Evolutionary conservation across 192 early-diverging fungal species (phyloP), one percentile per base, ranked within the genome.

Genomic region (Chytriomyces sp.): DNA sequence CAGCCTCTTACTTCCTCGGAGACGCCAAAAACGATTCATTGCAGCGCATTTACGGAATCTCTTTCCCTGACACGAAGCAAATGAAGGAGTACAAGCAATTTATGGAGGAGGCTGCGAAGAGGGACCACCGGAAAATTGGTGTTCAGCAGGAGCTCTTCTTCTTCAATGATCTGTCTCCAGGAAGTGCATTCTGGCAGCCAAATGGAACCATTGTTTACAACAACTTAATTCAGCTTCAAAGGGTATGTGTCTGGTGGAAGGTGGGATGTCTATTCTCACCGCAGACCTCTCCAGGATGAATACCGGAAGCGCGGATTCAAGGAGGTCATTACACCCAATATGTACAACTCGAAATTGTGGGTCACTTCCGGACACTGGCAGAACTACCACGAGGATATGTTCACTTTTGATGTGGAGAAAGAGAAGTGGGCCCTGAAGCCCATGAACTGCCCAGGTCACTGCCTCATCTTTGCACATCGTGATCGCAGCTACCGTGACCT

Each of bases 381-480:
- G 34, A 96, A 99, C 85, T 99, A 99, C 86, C 72, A 80, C 84
- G 97, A 98, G 60, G 90, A 96, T 82, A 99, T 99, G 97, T 99
- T 99, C 80, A 78, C 62, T 8, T 87, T 99, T 36, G 90, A 93
- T 39, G 89, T 99, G 55, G 97, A 99, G 71, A 99, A 99, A 87
- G 96, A 98, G 78, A 84, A 91, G 74, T 99, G 92, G 84, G 96
- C 92, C 4, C 86, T 99, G 56, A 99, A 99, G 89, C 97, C 97
- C 22, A 99, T 99, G 97, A 89, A 99, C 85, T 99, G 97, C 75
- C 97, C 97, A 38, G 93, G 95, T 61, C 97, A 99, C 79, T 98
- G 96, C 81, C 79, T 99, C 75, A 95, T 99, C 89, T 99, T 98
- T 79, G 90, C 84, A 49, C 84, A 91, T 66, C 90, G 95, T 70